phyloP scores from a whole-genome alignment of 257 asterid species.

The Nicotiana tabacum region DNA sequence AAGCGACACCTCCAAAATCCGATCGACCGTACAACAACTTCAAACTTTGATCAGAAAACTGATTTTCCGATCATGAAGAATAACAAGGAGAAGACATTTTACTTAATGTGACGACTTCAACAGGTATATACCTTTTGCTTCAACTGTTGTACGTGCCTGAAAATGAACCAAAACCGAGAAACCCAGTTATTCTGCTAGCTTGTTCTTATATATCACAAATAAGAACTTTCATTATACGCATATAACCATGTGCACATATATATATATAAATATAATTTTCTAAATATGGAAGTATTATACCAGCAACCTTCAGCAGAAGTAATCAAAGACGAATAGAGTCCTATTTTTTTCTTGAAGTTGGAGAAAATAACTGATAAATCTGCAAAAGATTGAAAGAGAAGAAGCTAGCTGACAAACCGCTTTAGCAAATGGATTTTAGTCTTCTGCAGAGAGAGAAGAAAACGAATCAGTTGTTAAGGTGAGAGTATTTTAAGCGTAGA shows the following conservation, averaged over 20 bases:
- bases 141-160: neutral
- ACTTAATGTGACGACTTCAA: neutral
- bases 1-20: constrained; percentile 5
- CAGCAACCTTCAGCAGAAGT: neutral
- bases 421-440: neutral
- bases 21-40: neutral
- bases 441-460: neutral
- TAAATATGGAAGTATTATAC: too few species aligned
- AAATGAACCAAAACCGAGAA: neutral
- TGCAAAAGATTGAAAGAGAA: neutral
- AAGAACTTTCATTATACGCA: neutral
- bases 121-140: neutral
- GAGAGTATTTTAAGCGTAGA: constrained; percentile 18
- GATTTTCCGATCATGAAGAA: neutral
- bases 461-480: neutral
- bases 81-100: neutral
- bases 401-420: neutral
- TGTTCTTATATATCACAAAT: neutral
- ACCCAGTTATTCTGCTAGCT: neutral
- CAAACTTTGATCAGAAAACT: neutral
- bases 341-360: neutral
- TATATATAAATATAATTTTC: neutral
- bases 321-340: neutral
- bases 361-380: neutral
- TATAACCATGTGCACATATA: neutral